Evolutionary conservation across 2,329 filamentous ascomycete genomes (phyloP), one percentile per base, ranked within the genome.

Genomic region (Fusarium nodosum): DNA sequence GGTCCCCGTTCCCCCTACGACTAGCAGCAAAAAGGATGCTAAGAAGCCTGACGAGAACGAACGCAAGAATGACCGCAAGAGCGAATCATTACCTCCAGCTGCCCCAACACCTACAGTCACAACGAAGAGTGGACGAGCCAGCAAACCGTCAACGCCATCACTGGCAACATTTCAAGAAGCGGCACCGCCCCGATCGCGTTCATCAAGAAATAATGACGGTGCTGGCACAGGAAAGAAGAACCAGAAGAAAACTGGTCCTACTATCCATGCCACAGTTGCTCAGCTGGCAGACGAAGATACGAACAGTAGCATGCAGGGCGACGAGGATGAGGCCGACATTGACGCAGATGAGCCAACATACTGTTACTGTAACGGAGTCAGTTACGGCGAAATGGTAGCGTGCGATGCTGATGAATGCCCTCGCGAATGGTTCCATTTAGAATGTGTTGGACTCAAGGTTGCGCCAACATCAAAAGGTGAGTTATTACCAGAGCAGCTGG

Each of bases 321-420:
- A 80, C 7, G 79, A 79, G 9, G 81, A 81, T 11, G 81, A 80
- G 16, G 90, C 88, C 15, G 88, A 89, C 10, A 88, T 91, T 38
- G 90, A 91, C 64, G 88, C 86, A 6, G 88, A 92, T 68, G 92
- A 94, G 76, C 90, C 89, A 38, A 84, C 88, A 16, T 94, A 94
- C 78, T 93, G 92, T 78, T 93, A 93, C 79, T 94, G 92, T 78
- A 91, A 93, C 72, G 87, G 90, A 48, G 89, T 93, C 56, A 93
- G 91, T 74, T 94, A 93, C 75, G 92, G 92, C 22, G 91, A 93
- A 80, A 94, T 94, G 92, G 91, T 94, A 44, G 92, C 90, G 4
- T 94, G 92, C 75, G 92, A 94, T 77, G 89, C 88, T 10, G 87
- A 90, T 62, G 87, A 88, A 50, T 94, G 92, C 79, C 86, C 88